Evolutionary conservation across 2,329 filamentous ascomycete species (phyloP).

Genomic region (Arachnomyces sp.): DNA sequence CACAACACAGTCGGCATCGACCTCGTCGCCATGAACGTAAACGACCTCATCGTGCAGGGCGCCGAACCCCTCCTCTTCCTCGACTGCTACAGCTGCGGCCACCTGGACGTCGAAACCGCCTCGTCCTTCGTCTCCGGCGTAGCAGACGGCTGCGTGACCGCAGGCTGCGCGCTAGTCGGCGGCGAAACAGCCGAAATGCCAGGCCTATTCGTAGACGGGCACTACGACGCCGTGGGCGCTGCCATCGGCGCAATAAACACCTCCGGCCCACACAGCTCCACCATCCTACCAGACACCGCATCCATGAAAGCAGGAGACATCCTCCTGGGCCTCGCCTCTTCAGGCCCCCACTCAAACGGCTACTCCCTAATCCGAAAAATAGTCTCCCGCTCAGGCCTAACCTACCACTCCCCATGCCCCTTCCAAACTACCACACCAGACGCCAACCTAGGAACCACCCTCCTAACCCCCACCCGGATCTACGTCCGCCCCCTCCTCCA

Average conservation of each 20-base stretch:
- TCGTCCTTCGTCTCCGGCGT: conserved; percentile 87
- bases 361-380: conserved; percentile 95
- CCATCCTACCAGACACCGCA: conserved; percentile 65
- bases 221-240: conserved; percentile 88
- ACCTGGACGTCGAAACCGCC: conserved; percentile 67
- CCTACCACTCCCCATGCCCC: conserved; percentile 64
- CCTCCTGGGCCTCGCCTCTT: conserved; percentile 75
- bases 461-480: conserved; percentile 85
- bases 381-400: conserved; percentile 61
- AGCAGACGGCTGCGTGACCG: conserved; percentile 73
- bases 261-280: conserved; percentile 43
- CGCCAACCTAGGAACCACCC: conserved; percentile 57
- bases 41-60: conserved; percentile 92
- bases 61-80: conserved; percentile 93
- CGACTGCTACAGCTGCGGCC: conserved; percentile 94
- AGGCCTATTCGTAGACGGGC: conserved; percentile 77
- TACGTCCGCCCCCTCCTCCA: conserved; percentile 78
- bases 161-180: conserved; percentile 85
- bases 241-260: conserved; percentile 72
- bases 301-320: conserved; percentile 76
- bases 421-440: conserved; percentile 52
- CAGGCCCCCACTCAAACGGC: conserved; percentile 89
- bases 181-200: conserved; percentile 99
- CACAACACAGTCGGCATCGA: conserved; percentile 95
- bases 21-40: conserved; percentile 97